Evolutionary conservation across 2,329 filamentous ascomycete species (phyloP).

Genomic region (Cercospora brassicicola): DNA sequence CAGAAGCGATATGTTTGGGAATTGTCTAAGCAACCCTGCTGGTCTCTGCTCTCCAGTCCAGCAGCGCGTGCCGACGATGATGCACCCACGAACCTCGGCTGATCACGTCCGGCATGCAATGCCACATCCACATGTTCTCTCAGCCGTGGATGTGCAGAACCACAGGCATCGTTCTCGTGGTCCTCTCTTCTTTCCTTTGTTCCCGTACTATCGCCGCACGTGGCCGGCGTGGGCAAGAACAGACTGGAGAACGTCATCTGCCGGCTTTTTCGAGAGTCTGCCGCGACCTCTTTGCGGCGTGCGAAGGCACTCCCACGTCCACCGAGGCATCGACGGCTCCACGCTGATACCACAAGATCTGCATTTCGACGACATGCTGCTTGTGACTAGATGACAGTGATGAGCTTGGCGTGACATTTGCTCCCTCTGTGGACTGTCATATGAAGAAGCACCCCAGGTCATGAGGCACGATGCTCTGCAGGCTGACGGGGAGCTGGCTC

Average conservation of each 20-base stretch:
- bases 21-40: slow-evolving; percentile 11
- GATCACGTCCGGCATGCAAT: neutral
- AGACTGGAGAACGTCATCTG: neutral
- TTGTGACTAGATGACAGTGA: neutral
- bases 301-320: neutral
- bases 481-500: slow-evolving; percentile 1
- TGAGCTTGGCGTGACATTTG: neutral
- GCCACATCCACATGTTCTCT: neutral
- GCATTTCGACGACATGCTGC: neutral
- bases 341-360: neutral
- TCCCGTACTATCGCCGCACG: neutral
- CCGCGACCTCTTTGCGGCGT: neutral
- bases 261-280: slow-evolving; percentile 1
- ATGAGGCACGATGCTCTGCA: neutral
- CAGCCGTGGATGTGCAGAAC: neutral
- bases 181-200: neutral
- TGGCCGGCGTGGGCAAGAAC: neutral
- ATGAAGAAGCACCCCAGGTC: slow-evolving; percentile 3
- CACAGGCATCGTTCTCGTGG: neutral
- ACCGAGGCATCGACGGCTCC: neutral
- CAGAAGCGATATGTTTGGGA: slow-evolving; percentile 1
- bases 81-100: slow-evolving; percentile 4
- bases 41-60: neutral
- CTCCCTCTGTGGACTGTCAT: neutral
- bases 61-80: slow-evolving; percentile 7